Conservation (phyloP, 2,329 filamentous ascomycete species). For the Chrysoporthe austroafricana region DNA sequence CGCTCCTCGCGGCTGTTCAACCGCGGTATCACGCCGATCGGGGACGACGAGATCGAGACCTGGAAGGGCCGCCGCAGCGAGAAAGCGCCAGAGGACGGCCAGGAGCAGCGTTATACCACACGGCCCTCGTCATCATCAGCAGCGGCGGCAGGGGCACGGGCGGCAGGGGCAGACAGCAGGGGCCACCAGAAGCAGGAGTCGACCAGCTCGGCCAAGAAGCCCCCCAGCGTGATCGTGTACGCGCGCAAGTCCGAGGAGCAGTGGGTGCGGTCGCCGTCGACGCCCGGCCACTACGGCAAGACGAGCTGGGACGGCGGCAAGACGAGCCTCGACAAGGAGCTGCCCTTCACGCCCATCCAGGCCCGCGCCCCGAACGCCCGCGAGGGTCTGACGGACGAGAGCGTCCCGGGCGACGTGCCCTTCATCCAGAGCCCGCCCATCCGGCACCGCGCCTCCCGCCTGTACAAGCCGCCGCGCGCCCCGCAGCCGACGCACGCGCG, state of each 20-base stretch:
- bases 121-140: constrained; percentile 34
- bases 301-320: constrained; percentile 42
- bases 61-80: constrained; percentile 55
- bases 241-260: constrained; percentile 42
- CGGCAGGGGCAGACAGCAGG: constrained; percentile 37
- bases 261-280: constrained; percentile 34
- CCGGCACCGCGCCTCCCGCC: constrained; percentile 57
- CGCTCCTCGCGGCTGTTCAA: constrained; percentile 49
- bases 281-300: constrained; percentile 30
- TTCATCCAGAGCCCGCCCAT: constrained; percentile 52
- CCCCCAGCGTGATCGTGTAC: constrained; percentile 60
- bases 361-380: constrained; percentile 66
- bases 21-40: constrained; percentile 63
- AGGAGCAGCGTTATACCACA: constrained; percentile 68
- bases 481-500: constrained; percentile 45
- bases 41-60: constrained; percentile 68
- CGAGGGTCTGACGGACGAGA: constrained; percentile 64
- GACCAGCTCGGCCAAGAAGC: constrained; percentile 45
- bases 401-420: constrained; percentile 62
- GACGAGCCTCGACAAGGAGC: constrained; percentile 48
- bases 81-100: constrained; percentile 56
- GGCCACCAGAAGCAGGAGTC: constrained; percentile 42
- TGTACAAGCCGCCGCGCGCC: constrained; percentile 53
- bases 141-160: no score
- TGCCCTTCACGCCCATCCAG: constrained; percentile 55